phyloP scores from a whole-genome alignment of 1,284 basidiomycete genomes.

The Earliella scabrosa region DNA sequence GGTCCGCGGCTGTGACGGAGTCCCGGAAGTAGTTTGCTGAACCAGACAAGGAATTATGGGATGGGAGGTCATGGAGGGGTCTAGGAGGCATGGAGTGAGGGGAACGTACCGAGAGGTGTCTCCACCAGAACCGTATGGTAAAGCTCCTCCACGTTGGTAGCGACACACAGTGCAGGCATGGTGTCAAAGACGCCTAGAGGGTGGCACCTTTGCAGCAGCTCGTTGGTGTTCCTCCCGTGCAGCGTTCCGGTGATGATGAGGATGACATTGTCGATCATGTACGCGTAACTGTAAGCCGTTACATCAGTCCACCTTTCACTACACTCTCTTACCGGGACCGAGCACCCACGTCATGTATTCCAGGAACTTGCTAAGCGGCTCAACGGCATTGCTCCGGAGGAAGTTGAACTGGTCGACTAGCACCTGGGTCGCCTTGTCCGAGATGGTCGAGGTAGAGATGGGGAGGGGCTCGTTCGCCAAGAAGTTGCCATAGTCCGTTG shows the following conservation, averaged over 20 bases:
- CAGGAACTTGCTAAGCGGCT: conserved; percentile 91
- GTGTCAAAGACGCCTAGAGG: conserved; percentile 98
- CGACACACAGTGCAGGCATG: conserved; percentile 98
- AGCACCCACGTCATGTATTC: conserved; percentile 92
- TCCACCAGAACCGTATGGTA: conserved; percentile 98
- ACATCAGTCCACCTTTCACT: conserved; percentile 10
- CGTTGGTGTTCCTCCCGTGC: conserved; percentile 97
- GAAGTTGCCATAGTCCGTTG: conserved; percentile 99
- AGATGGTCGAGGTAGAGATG: conserved; percentile 92
- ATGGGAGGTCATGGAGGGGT: not conserved
- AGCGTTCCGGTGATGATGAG: conserved; percentile 97
- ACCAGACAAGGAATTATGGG: not conserved
- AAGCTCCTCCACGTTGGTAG: conserved; percentile 98
- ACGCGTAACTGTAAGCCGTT: conserved; percentile 73
- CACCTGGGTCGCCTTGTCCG: conserved; percentile 93
- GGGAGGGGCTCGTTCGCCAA: conserved; percentile 97
- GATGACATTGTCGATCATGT: conserved; percentile 99
- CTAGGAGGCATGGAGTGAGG: not conserved
- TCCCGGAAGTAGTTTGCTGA: conserved; percentile 96
- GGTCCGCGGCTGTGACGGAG: conserved; percentile 92
- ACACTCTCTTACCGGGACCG: not conserved
- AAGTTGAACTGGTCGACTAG: conserved; percentile 99
- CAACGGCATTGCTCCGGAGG: conserved; percentile 88
- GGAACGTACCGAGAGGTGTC: conserved; percentile 85
- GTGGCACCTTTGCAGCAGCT: conserved; percentile 95